Base-by-base conservation (phyloP, 306 rosid genomes). In the Neltuma alba region DNA sequence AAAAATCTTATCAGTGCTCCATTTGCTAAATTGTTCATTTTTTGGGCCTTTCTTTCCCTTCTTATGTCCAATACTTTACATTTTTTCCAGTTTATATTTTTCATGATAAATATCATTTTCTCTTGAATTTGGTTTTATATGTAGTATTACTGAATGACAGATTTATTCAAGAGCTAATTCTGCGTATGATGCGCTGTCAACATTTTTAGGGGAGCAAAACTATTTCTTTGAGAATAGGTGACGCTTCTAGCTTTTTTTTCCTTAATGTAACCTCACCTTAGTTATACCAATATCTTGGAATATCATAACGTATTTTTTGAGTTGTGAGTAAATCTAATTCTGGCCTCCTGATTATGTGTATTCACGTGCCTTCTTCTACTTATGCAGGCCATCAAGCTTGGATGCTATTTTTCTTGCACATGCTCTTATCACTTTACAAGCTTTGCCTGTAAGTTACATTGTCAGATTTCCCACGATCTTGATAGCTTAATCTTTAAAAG, bases 401-500 rank as follows among this genome's bases (percentile, higher is more conserved):
- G 99, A 96, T 85, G 98, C 99, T 23, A 78, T 91, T 73, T 91
- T 93, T 87, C 86, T 91, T 64, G 96, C 97, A 0, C 99, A 93
- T 82, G 89, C 88, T 76, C 88, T 93, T 21, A 79, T 91, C 73
- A 80, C 74, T 82, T 92, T 93, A 87, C 90, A 91, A 64, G 96
- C 93, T 68, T 86, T 96, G 79, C 97, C 98, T 21, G 99, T 96
- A 88, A 93, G 98, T 86, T 84, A 82, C 62, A 75, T 64, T 79
- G 44, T 45, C 13, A 45, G 47, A 76, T 44, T 27, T 75, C 28
- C 20, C 20, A 28, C 42, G 20, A 14, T 74, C 58, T 28, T 84
- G 31, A 70, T 38, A 16, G 21, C 60, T 78, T 27, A 55, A 28
- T 75, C 16, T 34, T 37, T 65, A 37, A 28, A 69, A 63, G 30